Evolutionary conservation across 129 eudicot species (phyloP), one percentile per base, ranked within the genome.

Genomic region (Ambrosia trifida): DNA sequence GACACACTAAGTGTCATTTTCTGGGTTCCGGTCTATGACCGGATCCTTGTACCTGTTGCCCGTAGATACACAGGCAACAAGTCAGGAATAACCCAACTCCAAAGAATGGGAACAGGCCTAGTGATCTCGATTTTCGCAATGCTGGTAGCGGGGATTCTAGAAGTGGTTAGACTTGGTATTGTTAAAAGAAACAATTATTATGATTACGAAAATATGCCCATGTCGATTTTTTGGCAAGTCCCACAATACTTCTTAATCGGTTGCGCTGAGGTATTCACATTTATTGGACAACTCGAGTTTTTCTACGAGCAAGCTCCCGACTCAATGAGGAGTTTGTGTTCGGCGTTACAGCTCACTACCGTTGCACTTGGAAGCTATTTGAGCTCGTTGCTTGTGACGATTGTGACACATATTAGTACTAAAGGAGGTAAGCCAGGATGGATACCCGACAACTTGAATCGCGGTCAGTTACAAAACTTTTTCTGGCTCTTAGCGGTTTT

Each of bases 1-100:
- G 93, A 91, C 81, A 87, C 91, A 0, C 32, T 91, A 24, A 86
- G 96, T 53, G 97, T 91, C 75, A 73, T 91, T n/a, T 83, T 88
- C 65, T 85, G 97, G 92, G 92, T 82, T 16, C 93, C 90, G 2
- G 82, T 88, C 17, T 91, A 88, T 30, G 96, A 85, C 74, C 79
- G 47, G 1, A 19, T 91, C 7, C 68, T 88, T 20, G 82, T 88
- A 44, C 96, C 88, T 10, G 18, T 82, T 3, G 92, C 90, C 14
- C 60, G 88, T 38, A 78, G 43, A 74, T 79, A 79, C 74, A 85
- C 97, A 0, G 87, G 88, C 14, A 76, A 87, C 73, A 82, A 75
- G 51, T 72, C 83, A 11, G 97, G 97, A 3, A 87, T 90, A 60
- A 80, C 95, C 4, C 88, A 85, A 70, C 95, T 90, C 43, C 97